Conservation (phyloP, 352 stramenopile species). For the Pythium sp. region DNA sequence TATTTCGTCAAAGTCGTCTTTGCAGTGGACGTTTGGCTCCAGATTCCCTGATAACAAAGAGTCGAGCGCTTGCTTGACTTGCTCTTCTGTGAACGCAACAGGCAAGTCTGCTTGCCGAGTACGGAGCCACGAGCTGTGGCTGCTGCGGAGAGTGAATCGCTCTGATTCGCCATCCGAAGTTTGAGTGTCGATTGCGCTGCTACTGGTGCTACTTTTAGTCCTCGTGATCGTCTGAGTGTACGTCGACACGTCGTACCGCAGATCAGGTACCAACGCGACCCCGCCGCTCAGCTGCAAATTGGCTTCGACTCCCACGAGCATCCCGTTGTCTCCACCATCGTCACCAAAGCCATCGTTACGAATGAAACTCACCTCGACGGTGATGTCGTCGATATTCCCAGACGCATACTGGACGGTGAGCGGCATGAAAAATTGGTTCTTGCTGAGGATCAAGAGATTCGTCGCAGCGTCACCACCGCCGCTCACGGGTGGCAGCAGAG, state of each 20-base stretch:
- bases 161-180: background rate
- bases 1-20: background rate
- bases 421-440: constrained; percentile 12
- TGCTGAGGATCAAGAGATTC: constrained; percentile 10
- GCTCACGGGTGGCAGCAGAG: background rate
- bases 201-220: background rate
- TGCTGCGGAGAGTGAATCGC: constrained; percentile 6
- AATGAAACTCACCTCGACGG: constrained; percentile 15
- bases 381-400: constrained; percentile 21
- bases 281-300: background rate
- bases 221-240: constrained; percentile 18
- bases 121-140: constrained; percentile 11
- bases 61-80: constrained; percentile 7
- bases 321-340: constrained; percentile 14
- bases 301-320: constrained; percentile 25
- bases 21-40: background rate
- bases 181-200: background rate
- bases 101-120: constrained; percentile 1
- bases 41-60: background rate
- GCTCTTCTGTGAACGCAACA: background rate
- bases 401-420: constrained; percentile 19
- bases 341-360: background rate
- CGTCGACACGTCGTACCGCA: background rate
- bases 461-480: constrained; percentile 1
- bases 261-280: background rate